Evolutionary conservation across 1,284 basidiomycete species (phyloP).

Genomic region (Trametes sp.): DNA sequence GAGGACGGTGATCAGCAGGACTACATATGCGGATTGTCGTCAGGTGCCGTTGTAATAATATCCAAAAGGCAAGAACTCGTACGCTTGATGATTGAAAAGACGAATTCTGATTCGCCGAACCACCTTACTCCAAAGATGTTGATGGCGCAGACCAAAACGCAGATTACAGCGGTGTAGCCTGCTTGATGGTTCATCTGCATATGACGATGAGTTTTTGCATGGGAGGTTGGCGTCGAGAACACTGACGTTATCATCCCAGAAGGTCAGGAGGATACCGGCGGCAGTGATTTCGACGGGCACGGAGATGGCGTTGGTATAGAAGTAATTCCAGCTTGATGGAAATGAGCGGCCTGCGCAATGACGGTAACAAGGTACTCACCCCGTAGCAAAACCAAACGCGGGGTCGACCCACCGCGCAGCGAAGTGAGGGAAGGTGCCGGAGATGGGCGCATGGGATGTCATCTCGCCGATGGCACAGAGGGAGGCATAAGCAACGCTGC

Average conservation of each 20-base stretch:
- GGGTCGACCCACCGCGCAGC: constrained; percentile 80
- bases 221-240: background rate
- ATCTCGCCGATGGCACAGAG: constrained; percentile 74
- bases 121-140: constrained; percentile 81
- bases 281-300: constrained; percentile 82
- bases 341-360: background rate
- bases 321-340: constrained; percentile 50
- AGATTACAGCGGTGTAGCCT: constrained; percentile 71
- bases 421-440: constrained; percentile 78
- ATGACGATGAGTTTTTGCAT: background rate
- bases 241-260: constrained; percentile 73
- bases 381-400: constrained; percentile 72
- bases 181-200: constrained; percentile 56
- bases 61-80: too few species aligned
- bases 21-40: too few species aligned
- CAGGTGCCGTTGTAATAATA: too few species aligned
- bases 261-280: constrained; percentile 75
- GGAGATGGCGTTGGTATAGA: constrained; percentile 64
- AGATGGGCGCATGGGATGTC: constrained; percentile 75
- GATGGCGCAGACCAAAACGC: constrained; percentile 66
- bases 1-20: constrained; percentile 64
- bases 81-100: constrained; percentile 72
- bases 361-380: constrained; percentile 26
- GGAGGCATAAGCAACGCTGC: constrained; percentile 69
- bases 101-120: constrained; percentile 61